Percentiles rank a stretch among this genome's conserved stretches.
Evolutionary conservation across 345 rosid genomes (phyloP).

Genomic region (Eucalyptus curtisii): DNA sequence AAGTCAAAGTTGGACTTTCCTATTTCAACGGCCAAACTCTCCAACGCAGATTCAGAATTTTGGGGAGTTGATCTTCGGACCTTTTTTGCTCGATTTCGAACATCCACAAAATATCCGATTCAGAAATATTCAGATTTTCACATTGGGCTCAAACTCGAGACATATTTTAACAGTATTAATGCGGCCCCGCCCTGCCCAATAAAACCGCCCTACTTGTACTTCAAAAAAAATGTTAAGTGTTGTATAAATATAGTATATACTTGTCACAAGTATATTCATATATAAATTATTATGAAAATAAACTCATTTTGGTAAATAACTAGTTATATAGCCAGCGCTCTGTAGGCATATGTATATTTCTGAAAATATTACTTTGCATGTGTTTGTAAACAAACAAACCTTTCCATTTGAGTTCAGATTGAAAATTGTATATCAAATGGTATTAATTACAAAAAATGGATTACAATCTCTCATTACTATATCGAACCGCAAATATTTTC

Average conservation of each 20-base stretch:
- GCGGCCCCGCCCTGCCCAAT: background rate
- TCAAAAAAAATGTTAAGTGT: background rate
- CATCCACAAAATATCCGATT: no score
- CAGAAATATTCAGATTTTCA: no score
- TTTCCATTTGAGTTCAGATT: background rate
- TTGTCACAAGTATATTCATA: background rate
- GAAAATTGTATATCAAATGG: background rate
- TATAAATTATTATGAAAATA: background rate
- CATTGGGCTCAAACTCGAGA: no score
- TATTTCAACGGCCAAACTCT: no score
- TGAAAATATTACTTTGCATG: background rate
- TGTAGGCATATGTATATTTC: background rate
- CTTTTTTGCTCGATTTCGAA: no score
- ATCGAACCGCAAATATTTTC: background rate
- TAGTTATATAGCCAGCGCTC: background rate
- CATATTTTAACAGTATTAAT: background rate
- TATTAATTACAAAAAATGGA: background rate
- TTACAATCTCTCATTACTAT: background rate
- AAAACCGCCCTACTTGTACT: background rate
- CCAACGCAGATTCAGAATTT: no score
- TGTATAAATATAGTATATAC: background rate
- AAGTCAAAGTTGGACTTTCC: no score
- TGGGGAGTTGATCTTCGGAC: no score
- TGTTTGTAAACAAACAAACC: background rate
- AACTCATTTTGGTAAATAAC: background rate